Percentiles rank a stretch among this genome's conserved stretches.
These are phyloP conservation scores for Cudoniella acicularis DNA, from an alignment of 495 filamentous ascomycete genomes.

Conservation along the genomic window DNA sequence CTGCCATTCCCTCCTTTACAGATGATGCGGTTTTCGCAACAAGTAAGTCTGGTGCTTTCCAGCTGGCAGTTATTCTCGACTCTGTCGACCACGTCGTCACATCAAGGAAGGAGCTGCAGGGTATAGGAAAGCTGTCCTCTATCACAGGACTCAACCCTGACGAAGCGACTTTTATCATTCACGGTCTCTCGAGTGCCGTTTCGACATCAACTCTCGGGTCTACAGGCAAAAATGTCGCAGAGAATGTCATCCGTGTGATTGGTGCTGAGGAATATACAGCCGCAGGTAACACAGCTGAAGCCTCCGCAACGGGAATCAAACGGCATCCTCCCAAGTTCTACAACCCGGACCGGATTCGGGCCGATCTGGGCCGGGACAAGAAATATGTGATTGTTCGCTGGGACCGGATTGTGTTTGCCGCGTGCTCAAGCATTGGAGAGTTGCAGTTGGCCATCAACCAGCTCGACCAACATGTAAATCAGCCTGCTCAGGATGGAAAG, in stretches of 20 bases:
- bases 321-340: too few relatives aligned
- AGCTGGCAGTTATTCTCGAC: slow-evolving; percentile 8
- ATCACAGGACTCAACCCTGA: neutral
- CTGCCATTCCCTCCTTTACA: slow-evolving; percentile 3
- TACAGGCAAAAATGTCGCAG: too few relatives aligned
- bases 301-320: neutral
- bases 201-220: neutral
- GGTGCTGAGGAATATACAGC: neutral
- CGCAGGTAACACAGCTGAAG: too few relatives aligned
- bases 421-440: neutral
- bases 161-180: neutral
- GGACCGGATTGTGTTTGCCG: neutral
- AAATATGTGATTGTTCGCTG: neutral
- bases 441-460: neutral
- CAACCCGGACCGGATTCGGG: neutral
- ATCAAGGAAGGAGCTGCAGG: neutral
- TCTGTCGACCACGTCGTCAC: too few relatives aligned
- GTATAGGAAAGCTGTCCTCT: neutral
- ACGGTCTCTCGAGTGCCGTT: too few relatives aligned
- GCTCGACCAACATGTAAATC: too few relatives aligned
- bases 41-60: slow-evolving; percentile 10
- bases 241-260: neutral
- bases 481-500: too few relatives aligned
- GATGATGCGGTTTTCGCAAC: slow-evolving; percentile 15
- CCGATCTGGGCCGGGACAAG: neutral